phyloP scores from a whole-genome alignment of 2,329 filamentous ascomycete genomes.

The Aspergillus sp. region DNA sequence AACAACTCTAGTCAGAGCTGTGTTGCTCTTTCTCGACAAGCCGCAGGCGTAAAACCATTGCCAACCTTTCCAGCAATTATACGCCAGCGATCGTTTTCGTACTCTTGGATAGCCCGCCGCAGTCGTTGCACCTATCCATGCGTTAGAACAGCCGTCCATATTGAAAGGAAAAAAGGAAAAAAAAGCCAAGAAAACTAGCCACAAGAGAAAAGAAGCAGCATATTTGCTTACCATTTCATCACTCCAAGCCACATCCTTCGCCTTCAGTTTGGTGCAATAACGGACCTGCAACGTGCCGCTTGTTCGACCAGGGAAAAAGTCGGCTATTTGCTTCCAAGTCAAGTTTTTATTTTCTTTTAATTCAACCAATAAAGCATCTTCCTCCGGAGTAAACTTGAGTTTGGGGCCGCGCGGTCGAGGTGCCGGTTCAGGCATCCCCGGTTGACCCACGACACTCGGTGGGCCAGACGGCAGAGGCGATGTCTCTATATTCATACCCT shows the following conservation, averaged over 20 bases:
- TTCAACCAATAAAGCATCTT: constrained; percentile 83
- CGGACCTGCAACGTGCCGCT: constrained; percentile 90
- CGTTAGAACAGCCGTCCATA: constrained; percentile 12
- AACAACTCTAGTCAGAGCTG: constrained; percentile 24
- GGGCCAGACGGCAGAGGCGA: constrained; percentile 57
- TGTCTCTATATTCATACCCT: constrained; percentile 50
- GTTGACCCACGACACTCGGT: constrained; percentile 82
- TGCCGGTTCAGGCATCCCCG: constrained; percentile 82
- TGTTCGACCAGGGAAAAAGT: constrained; percentile 89
- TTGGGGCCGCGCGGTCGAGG: constrained; percentile 81
- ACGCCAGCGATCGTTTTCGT: constrained; percentile 75
- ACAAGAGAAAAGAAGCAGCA: not conserved
- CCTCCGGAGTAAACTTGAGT: constrained; percentile 89
- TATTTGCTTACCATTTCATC: constrained; percentile 73
- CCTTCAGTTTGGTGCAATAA: constrained; percentile 93
- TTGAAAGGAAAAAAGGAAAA: not conserved
- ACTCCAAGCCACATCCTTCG: constrained; percentile 90
- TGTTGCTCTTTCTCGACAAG: constrained; percentile 77
- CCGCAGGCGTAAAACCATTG: constrained; percentile 80
- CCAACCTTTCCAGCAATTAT: constrained; percentile 89
- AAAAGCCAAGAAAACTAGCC: not conserved
- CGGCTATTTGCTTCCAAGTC: constrained; percentile 96
- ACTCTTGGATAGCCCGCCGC: constrained; percentile 40
- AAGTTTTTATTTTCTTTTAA: constrained; percentile 92
- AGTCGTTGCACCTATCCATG: constrained; percentile 36